Percentiles rank a stretch among this genome's conserved stretches.
Conservation (phyloP, 139 green algal genomes). For the Deuterostichococcus epilithicus region DNA sequence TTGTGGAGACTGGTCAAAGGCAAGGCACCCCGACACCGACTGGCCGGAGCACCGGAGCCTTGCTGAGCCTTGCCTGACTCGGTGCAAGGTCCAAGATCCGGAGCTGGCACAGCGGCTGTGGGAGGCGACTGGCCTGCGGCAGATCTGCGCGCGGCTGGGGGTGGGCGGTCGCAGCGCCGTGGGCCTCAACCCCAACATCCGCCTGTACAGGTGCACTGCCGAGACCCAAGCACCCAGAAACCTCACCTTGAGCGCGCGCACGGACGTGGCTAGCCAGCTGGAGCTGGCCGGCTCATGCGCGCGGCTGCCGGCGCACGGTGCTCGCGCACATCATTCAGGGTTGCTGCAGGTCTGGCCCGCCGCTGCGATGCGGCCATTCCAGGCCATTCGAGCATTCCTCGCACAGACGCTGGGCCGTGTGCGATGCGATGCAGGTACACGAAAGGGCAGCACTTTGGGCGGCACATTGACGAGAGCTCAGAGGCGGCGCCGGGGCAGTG, state of each 20-base stretch:
- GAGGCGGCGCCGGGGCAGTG: neutral
- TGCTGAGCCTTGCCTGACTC: neutral
- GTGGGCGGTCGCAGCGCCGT: constrained; percentile 20
- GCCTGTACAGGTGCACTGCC: constrained; percentile 51
- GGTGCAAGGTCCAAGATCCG: neutral
- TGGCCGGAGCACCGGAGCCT: too few relatives aligned
- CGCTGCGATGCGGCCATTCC: neutral
- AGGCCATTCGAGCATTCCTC: neutral
- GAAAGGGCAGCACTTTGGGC: constrained; percentile 50
- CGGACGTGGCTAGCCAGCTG: neutral
- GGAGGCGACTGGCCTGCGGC: constrained; percentile 28
- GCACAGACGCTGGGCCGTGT: neutral
- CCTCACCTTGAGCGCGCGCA: neutral
- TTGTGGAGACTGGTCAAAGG: too few relatives aligned
- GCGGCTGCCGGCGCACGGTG: too few relatives aligned
- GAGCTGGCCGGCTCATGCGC: neutral
- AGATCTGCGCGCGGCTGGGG: constrained; percentile 12
- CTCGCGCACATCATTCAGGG: too few relatives aligned
- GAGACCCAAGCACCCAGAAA: too few relatives aligned
- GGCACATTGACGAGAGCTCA: constrained; percentile 59
- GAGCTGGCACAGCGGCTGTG: constrained; percentile 24
- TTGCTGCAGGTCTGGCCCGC: neutral
- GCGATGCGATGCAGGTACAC: constrained; percentile 36
- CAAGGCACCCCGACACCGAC: too few relatives aligned
- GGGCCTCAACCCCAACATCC: constrained; percentile 58